Percentiles rank a stretch among this genome's conserved stretches.
Conservation (phyloP, 2,329 filamentous ascomycete species). For the Colletotrichum acutatum region DNA sequence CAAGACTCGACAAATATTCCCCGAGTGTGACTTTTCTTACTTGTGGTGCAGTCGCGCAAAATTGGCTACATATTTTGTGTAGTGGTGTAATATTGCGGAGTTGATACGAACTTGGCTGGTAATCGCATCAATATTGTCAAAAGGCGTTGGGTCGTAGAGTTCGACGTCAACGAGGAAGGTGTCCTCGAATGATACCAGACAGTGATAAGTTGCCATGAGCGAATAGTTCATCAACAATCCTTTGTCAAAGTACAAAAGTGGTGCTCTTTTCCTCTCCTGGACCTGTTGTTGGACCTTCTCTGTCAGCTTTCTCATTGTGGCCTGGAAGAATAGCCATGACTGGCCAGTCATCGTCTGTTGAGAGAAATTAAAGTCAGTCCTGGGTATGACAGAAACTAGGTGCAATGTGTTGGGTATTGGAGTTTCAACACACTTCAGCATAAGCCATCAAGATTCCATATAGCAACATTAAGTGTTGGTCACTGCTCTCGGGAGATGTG, state of each 20-base stretch:
- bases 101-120: slow-evolving; percentile 10
- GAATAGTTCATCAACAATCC: slow-evolving; percentile 15
- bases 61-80: slow-evolving; percentile 1
- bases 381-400: not conserved
- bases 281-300: slow-evolving; percentile 4
- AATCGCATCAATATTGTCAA: slow-evolving; percentile 6
- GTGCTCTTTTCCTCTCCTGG: not conserved
- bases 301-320: not conserved
- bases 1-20: not conserved
- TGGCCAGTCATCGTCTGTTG: slow-evolving; percentile 11
- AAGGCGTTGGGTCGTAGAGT: slow-evolving; percentile 11
- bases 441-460: slow-evolving; percentile 20
- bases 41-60: slow-evolving; percentile 17
- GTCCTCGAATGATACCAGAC: slow-evolving; percentile 6
- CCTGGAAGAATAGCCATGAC: slow-evolving; percentile 11
- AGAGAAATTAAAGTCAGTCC: not conserved
- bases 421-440: not conserved
- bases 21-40: not conserved
- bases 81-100: slow-evolving; percentile 22
- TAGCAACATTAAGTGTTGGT: slow-evolving; percentile 18
- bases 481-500: not conserved
- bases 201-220: not conserved
- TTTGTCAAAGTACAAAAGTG: slow-evolving; percentile 15
- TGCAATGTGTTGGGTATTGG: too few relatives aligned
- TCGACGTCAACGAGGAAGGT: slow-evolving; percentile 1